These are phyloP conservation scores for Apophysomyces trapeziformis DNA, from an alignment of 371 early-diverging fungal genomes.

Conservation along the genomic window DNA sequence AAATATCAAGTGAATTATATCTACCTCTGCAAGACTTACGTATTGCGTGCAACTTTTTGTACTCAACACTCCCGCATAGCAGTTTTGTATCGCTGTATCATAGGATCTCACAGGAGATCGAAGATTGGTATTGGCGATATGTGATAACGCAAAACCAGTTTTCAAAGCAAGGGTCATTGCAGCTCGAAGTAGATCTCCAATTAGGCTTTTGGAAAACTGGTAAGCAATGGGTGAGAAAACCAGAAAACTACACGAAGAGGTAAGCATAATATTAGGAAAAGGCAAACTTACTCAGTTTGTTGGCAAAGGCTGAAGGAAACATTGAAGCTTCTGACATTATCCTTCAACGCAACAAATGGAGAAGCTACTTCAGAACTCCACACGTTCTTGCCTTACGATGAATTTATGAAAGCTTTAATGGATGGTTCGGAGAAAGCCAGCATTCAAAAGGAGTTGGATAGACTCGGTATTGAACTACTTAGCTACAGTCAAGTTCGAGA, in stretches of 20 bases:
- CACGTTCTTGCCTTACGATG: conserved; percentile 33
- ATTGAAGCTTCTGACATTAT: conserved; percentile 41
- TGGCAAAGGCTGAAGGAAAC: conserved; percentile 50
- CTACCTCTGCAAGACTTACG: conserved; percentile 57
- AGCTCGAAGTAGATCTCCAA: conserved; percentile 60
- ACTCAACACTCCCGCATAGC: conserved; percentile 45
- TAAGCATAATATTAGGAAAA: conserved; percentile 17
- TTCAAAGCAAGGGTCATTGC: conserved; percentile 52
- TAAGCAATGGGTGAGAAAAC: conserved; percentile 53
- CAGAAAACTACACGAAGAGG: conserved; percentile 60
- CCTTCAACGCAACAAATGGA: conserved; percentile 25
- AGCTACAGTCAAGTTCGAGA: conserved; percentile 40
- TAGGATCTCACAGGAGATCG: conserved; percentile 55
- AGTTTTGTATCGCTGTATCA: conserved; percentile 53
- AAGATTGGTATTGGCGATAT: conserved; percentile 67
- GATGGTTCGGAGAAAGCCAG: conserved; percentile 26
- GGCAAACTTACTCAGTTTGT: neutral
- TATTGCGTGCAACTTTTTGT: conserved; percentile 51
- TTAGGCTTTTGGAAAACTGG: conserved; percentile 63
- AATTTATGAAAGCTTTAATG: conserved; percentile 49
- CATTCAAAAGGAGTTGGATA: conserved; percentile 23
- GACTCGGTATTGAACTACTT: conserved; percentile 44
- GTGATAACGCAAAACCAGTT: conserved; percentile 65
- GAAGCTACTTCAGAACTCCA: conserved; percentile 21
- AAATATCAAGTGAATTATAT: conserved; percentile 68